Base-by-base conservation (phyloP, 1,139 yeast genomes). In the Meyerozyma athensensis region DNA sequence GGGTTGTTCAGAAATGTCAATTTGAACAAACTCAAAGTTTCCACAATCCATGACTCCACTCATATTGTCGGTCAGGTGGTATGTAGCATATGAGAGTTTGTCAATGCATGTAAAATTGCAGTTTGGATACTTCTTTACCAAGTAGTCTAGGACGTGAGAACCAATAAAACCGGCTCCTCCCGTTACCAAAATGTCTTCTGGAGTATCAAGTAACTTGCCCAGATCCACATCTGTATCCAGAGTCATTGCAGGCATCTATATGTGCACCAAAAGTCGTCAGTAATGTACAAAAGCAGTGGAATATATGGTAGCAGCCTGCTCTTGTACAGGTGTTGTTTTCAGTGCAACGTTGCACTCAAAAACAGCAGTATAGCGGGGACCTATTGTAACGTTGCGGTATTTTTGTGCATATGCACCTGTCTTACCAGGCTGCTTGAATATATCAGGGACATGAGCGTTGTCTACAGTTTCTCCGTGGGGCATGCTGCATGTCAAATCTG, bases 131-230 rank as follows among this genome's bases (percentile, higher is more conserved):
- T 53, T 54, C 2, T 42, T 33, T 1, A 70, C 68, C 37, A 72
- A 52, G 40, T 58, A 56, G n/a, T 66, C 59, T 14, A 74, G 60
- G 41, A 73, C 60, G 59, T 77, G 68, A 1, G 77, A 70, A 1
- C 81, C 81, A 10, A 77, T 72, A 47, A 77, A 77, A 2, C 83
- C 83, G 5, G 79, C 78, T 2, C 81, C 82, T 2, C 83, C 82
- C 3, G 81, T 68, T 2, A 77, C 71, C 18, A 77, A 54, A 14
- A 75, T 58, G 39, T 52, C 43, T 24, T 53, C 32, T 9, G 20
- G 5, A 10, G 18, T 13, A n/a, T 4, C 13, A 6, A 4, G 9
- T 12, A 7, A 6, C 14, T 13, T 17, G n/a, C 5, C 10, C 3
- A 7, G 17, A 19, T 8, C 12, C 7, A 22, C 7, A 12, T 12